These are phyloP conservation scores for Wickerhamiella kurtzmanii DNA, from an alignment of 805 yeast genomes.

Conservation along the genomic window DNA sequence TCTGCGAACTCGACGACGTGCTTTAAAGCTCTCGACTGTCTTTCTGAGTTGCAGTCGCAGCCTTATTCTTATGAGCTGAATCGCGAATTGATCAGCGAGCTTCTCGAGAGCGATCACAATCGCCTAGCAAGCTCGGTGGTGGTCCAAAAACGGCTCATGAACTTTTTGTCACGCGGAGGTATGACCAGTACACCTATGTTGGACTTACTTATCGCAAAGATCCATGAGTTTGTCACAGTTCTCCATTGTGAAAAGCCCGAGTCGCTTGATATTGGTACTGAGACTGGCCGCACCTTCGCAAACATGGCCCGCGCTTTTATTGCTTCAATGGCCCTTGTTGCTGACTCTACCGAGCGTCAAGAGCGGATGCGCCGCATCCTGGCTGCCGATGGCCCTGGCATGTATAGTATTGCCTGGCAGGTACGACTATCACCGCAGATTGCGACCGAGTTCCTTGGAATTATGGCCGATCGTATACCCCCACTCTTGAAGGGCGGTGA, in stretches of 20 bases:
- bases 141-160: constrained; percentile 36
- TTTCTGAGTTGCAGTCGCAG: constrained; percentile 1
- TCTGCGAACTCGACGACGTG: constrained; percentile 1
- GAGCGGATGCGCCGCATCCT: background rate
- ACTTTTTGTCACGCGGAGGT: background rate
- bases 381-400: background rate
- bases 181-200: background rate
- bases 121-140: constrained; percentile 8
- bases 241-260: background rate
- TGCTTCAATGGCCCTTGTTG: background rate
- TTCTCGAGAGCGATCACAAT: constrained; percentile 2
- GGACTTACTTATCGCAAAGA: background rate
- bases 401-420: background rate
- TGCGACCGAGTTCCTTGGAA: background rate
- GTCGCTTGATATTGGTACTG: background rate
- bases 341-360: background rate
- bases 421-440: background rate
- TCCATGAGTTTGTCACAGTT: background rate
- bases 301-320: background rate
- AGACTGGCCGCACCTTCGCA: background rate
- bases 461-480: background rate
- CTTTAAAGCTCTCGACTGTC: constrained; percentile 2
- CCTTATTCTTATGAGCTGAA: background rate
- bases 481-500: background rate
- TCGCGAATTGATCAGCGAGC: background rate